A percentile compares a stretch with the other conserved stretches of the same genome.
phyloP scores from a whole-genome alignment of 2,329 filamentous ascomycete genomes.

The Fusarium abutilonis region DNA sequence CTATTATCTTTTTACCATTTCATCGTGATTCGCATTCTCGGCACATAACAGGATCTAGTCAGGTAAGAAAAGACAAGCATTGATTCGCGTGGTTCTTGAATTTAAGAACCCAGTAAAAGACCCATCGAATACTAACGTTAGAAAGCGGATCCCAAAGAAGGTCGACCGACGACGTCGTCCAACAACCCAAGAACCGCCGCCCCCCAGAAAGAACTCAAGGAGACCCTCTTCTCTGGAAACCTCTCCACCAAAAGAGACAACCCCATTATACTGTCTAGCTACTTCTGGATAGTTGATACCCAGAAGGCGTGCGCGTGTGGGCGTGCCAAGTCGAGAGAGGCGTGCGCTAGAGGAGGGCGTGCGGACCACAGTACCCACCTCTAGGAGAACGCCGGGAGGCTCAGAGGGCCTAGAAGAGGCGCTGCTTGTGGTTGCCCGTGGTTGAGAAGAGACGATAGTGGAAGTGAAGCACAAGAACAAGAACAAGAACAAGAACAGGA shows the following conservation, averaged over 20 bases:
- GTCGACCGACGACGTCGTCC: slow-evolving; percentile 32
- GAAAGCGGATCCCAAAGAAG: slow-evolving; percentile 36
- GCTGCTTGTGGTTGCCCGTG: slow-evolving; percentile 32
- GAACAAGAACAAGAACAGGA: slow-evolving; percentile 15
- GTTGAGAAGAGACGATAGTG: slow-evolving; percentile 24
- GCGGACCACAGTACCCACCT: slow-evolving; percentile 29
- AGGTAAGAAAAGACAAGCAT: slow-evolving; percentile 33
- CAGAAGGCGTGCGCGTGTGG: slow-evolving; percentile 32
- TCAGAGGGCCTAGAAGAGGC: slow-evolving; percentile 45
- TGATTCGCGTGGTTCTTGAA: slow-evolving; percentile 28
- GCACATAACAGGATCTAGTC: slow-evolving; percentile 17
- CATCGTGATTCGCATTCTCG: slow-evolving; percentile 35
- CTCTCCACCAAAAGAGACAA: slow-evolving; percentile 33
- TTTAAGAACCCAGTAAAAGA: slow-evolving; percentile 23
- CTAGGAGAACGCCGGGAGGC: slow-evolving; percentile 45
- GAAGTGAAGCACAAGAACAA: slow-evolving; percentile 14
- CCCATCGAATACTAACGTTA: slow-evolving; percentile 36
- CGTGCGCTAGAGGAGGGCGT: slow-evolving; percentile 29
- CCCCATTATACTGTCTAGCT: slow-evolving; percentile 32
- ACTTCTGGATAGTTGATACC: slow-evolving; percentile 31
- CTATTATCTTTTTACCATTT: slow-evolving; percentile 8
- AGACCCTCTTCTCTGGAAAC: slow-evolving; percentile 29
- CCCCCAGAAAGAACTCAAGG: slow-evolving; percentile 35
- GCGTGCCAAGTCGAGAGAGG: slow-evolving; percentile 32
- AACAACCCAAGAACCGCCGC: slow-evolving; percentile 25